Conservation (phyloP, 2,329 filamentous ascomycete genomes). For the Cladophialophora bantiana region DNA sequence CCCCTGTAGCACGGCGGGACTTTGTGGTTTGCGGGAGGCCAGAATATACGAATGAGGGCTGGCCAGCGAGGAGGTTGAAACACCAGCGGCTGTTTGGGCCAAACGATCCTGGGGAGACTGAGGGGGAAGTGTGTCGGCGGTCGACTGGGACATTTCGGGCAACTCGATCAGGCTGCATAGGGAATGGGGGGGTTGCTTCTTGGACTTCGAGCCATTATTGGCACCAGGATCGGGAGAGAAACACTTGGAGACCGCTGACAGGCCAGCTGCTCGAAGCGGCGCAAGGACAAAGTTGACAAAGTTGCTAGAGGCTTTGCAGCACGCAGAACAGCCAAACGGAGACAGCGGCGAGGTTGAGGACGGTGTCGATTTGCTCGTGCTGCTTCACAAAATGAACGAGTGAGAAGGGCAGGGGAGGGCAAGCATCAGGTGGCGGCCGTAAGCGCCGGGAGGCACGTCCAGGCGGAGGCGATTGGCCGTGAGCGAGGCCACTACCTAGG, state of each 20-base stretch:
- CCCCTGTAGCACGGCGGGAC: constrained; percentile 33
- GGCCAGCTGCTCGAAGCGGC: constrained; percentile 35
- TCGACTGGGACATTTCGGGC: constrained; percentile 34
- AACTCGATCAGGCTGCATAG: constrained; percentile 29
- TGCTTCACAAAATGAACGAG: constrained; percentile 19
- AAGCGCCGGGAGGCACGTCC: constrained; percentile 30
- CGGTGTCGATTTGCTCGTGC: constrained; percentile 17
- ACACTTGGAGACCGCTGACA: constrained; percentile 37
- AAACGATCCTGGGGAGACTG: constrained; percentile 32
- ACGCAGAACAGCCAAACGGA: constrained; percentile 25
- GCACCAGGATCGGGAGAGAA: constrained; percentile 18
- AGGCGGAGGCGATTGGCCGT: constrained; percentile 16
- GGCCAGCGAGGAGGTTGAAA: constrained; percentile 35
- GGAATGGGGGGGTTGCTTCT: constrained; percentile 17
- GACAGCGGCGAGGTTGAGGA: constrained; percentile 9
- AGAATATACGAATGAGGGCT: constrained; percentile 27
- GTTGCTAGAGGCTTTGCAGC: constrained; percentile 17
- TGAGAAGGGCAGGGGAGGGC: constrained; percentile 15
- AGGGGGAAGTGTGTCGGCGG: constrained; percentile 30
- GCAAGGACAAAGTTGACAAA: constrained; percentile 17
- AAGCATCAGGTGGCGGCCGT: constrained; percentile 23
- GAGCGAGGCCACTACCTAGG: neutral
- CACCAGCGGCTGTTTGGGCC: constrained; percentile 33
- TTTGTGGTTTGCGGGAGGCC: constrained; percentile 27
- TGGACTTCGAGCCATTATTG: constrained; percentile 26